Evolutionary conservation across 345 rosid genomes (phyloP).

Genomic region (Eucalyptus pauciflora): DNA sequence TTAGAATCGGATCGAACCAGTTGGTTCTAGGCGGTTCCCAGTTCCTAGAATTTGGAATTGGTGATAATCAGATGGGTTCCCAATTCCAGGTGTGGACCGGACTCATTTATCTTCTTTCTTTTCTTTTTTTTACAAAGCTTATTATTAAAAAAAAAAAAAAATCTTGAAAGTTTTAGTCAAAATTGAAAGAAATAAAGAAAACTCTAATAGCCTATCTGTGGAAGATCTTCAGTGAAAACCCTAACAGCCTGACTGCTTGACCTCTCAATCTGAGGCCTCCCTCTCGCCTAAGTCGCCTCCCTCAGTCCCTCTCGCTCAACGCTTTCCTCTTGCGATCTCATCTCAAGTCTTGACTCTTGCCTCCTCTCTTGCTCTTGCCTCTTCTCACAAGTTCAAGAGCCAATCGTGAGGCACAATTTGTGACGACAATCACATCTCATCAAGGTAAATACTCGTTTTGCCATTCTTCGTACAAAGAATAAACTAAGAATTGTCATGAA

Average conservation of each 20-base stretch:
- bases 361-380: too few species aligned
- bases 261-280: background rate
- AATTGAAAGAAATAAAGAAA: background rate
- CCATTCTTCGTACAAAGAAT: background rate
- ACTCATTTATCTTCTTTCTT: too few species aligned
- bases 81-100: background rate
- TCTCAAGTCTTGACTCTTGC: background rate
- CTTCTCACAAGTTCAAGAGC: too few species aligned
- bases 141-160: too few species aligned
- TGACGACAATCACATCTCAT: background rate
- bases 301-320: background rate
- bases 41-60: background rate
- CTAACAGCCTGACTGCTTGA: background rate
- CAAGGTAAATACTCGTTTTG: background rate
- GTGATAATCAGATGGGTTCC: too few species aligned
- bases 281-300: background rate
- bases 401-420: too few species aligned
- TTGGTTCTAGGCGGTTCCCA: fast-evolving
- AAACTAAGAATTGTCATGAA: background rate
- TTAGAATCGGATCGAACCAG: too few species aligned
- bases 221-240: background rate
- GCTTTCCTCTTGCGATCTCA: background rate
- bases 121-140: background rate
- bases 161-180: background rate
- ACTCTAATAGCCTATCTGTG: background rate